Evolutionary conservation across 768 basidiomycete species (phyloP).

Genomic region (Mycena polygramma): DNA sequence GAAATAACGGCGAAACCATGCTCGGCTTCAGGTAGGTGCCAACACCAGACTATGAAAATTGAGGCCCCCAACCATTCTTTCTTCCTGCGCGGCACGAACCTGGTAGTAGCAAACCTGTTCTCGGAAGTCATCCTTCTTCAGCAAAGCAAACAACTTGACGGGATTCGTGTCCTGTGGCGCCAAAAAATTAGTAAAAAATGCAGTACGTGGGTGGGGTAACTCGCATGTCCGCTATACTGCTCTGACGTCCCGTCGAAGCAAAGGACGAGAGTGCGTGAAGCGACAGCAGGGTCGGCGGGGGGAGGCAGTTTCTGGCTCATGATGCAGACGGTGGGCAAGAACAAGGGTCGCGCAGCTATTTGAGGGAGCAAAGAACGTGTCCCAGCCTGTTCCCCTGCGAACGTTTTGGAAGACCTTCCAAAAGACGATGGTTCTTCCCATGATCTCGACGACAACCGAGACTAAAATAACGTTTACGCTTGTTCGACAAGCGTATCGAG

Average conservation of each 20-base stretch:
- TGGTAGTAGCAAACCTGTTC: slow-evolving; percentile 81
- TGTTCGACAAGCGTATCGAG: too few relatives aligned
- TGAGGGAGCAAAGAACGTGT: slow-evolving; percentile 4
- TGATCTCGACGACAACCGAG: slow-evolving; percentile 1
- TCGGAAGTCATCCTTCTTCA: slow-evolving; percentile 71
- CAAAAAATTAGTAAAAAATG: neutral
- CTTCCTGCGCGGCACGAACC: slow-evolving; percentile 48
- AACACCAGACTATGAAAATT: slow-evolving; percentile 53
- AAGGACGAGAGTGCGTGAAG: slow-evolving; percentile 57
- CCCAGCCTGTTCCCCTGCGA: neutral
- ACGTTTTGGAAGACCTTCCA: neutral
- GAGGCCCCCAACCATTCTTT: neutral
- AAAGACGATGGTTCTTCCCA: slow-evolving; percentile 1
- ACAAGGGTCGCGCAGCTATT: slow-evolving; percentile 1
- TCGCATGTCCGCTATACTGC: slow-evolving; percentile 53
- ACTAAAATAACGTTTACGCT: neutral
- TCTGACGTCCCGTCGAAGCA: slow-evolving; percentile 73
- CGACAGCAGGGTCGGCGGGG: neutral
- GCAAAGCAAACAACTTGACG: slow-evolving; percentile 75
- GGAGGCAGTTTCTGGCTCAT: slow-evolving; percentile 16
- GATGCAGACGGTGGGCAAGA: neutral
- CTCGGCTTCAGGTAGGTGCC: slow-evolving; percentile 73
- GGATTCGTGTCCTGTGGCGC: slow-evolving; percentile 71
- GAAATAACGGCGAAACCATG: slow-evolving; percentile 71
- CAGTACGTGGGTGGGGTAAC: neutral